These are phyloP conservation scores for Colletotrichum aenigma DNA, from an alignment of 2,329 filamentous ascomycete species.

Conservation along the genomic window DNA sequence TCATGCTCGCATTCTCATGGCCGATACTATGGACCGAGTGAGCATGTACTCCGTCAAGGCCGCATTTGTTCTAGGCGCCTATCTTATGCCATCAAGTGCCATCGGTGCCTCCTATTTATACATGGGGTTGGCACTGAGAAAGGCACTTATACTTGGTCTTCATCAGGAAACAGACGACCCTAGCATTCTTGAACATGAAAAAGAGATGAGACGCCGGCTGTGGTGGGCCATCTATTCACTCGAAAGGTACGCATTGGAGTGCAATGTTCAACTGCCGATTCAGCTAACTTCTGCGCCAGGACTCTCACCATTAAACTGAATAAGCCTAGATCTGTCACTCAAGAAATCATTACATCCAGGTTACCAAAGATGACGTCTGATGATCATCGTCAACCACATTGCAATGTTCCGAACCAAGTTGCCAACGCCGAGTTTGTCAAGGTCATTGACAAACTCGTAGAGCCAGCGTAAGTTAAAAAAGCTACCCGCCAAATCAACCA, in stretches of 20 bases:
- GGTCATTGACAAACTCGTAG: constrained; percentile 32
- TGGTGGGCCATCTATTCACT: constrained; percentile 34
- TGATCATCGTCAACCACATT: not conserved
- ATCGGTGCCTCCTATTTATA: constrained; percentile 35
- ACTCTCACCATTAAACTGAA: constrained; percentile 26
- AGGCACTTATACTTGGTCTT: constrained; percentile 29
- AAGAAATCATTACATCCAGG: constrained; percentile 22
- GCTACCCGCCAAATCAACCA: not conserved
- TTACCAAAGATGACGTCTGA: not conserved
- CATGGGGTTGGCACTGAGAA: constrained; percentile 30
- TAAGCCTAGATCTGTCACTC: constrained; percentile 23
- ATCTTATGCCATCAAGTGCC: constrained; percentile 35
- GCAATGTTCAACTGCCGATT: not conserved
- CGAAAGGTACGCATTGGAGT: constrained; percentile 20
- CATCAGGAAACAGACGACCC: constrained; percentile 27
- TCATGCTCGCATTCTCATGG: constrained; percentile 32
- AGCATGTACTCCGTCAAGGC: constrained; percentile 34
- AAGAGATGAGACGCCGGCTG: constrained; percentile 24
- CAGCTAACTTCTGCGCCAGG: not conserved
- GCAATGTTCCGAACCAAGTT: constrained; percentile 33
- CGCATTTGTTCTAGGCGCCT: constrained; percentile 34
- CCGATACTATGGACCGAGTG: constrained; percentile 34
- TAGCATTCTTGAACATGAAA: constrained; percentile 20
- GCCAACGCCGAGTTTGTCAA: constrained; percentile 29
- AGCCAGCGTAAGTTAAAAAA: constrained; percentile 19